Evolutionary conservation across 2,329 filamentous ascomycete species (phyloP).

Genomic region (Cladosporium sp.): DNA sequence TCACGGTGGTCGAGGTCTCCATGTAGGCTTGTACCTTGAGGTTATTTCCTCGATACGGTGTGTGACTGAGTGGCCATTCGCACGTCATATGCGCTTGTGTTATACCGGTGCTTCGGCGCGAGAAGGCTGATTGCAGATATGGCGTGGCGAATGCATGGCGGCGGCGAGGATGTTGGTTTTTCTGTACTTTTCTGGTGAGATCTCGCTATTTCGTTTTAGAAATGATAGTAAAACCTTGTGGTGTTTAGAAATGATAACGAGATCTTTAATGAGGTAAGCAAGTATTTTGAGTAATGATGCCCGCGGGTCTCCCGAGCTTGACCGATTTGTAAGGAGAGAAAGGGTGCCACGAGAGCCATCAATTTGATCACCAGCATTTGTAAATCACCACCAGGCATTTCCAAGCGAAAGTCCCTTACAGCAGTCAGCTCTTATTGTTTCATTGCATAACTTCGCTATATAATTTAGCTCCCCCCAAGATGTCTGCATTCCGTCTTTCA

Average conservation of each 20-base stretch:
- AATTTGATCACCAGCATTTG: too few species aligned
- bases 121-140: not conserved
- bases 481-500: slow-evolving; percentile 40
- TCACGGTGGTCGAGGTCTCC: not conserved
- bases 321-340: slow-evolving; percentile 1
- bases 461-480: slow-evolving; percentile 23
- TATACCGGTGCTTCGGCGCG: not conserved
- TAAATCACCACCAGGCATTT: slow-evolving; percentile 1
- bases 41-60: not conserved
- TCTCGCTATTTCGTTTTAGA: not conserved
- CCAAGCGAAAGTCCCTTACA: slow-evolving; percentile 1
- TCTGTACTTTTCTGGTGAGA: not conserved
- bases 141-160: not conserved
- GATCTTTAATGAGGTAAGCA: not conserved
- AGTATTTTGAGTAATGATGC: not conserved
- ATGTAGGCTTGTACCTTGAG: too few species aligned
- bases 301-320: not conserved
- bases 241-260: not conserved
- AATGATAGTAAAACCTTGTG: not conserved
- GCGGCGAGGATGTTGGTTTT: not conserved
- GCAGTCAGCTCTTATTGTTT: not conserved
- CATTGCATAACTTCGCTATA: not conserved
- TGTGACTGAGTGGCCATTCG: not conserved
- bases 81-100: not conserved
- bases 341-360: too few species aligned